Conservation (phyloP, 108 stramenopile species). For the Nannochloropsis salina region DNA sequence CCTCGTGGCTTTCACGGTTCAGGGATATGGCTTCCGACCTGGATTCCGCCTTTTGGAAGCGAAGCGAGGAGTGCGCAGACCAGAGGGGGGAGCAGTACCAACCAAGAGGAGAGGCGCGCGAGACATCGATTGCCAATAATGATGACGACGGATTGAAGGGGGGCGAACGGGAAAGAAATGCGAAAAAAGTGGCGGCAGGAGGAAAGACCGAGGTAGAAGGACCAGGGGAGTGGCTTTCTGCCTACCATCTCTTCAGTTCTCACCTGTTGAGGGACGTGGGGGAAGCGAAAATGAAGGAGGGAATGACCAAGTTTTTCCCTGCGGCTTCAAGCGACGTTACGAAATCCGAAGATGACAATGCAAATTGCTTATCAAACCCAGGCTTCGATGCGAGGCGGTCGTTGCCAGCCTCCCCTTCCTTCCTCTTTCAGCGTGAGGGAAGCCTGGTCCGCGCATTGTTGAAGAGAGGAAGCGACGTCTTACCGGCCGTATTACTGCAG, state of each 20-base stretch:
- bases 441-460: background rate
- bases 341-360: too few species aligned
- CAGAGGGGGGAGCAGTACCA: background rate
- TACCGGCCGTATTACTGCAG: background rate
- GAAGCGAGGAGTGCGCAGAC: background rate
- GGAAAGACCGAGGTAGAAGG: background rate
- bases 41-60: background rate
- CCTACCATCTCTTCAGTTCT: background rate
- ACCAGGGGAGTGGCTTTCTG: background rate
- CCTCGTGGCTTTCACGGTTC: background rate
- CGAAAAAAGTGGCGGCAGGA: background rate
- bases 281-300: background rate
- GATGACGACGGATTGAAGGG: background rate
- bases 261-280: background rate
- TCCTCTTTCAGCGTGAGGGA: background rate
- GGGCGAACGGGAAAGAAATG: background rate
- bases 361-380: too few species aligned
- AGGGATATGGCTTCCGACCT: background rate
- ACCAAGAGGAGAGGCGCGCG: too few species aligned
- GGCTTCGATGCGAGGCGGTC: background rate
- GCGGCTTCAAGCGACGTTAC: too few species aligned
- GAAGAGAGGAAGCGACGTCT: background rate
- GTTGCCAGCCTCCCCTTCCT: background rate
- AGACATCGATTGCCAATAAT: too few species aligned
- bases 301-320: background rate